Conservation (phyloP, 495 filamentous ascomycete species). For the Lepraria neglecta region DNA sequence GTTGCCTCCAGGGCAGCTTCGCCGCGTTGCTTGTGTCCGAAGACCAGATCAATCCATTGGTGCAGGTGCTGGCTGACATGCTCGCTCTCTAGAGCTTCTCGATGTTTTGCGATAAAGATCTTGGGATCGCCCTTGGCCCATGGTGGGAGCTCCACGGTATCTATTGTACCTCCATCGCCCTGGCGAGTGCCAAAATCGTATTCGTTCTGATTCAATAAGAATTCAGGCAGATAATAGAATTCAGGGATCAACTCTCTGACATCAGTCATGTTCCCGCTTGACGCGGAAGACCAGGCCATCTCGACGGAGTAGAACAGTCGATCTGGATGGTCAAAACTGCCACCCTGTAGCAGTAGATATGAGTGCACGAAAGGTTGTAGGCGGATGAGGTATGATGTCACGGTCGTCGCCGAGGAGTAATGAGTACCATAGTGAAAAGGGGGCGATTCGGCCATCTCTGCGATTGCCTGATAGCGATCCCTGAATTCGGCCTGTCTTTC, state of each 20-base stretch:
- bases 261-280: slow-evolving; percentile 82
- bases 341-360: slow-evolving; percentile 92
- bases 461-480: slow-evolving; percentile 78
- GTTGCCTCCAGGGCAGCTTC: slow-evolving; percentile 86
- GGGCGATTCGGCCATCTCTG: slow-evolving; percentile 80
- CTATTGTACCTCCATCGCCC: slow-evolving; percentile 67
- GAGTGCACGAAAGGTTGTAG: slow-evolving; percentile 95
- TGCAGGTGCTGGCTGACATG: slow-evolving; percentile 88
- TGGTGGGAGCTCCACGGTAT: slow-evolving; percentile 78
- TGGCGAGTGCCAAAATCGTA: slow-evolving; percentile 90
- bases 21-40: slow-evolving; percentile 90
- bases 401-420: slow-evolving; percentile 98
- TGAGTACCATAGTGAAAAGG: slow-evolving; percentile 98
- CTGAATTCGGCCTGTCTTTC: slow-evolving; percentile 68
- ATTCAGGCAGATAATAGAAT: slow-evolving; percentile 95
- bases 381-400: slow-evolving; percentile 90
- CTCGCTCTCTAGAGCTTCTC: slow-evolving; percentile 89
- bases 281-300: slow-evolving; percentile 86
- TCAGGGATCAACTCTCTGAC: slow-evolving; percentile 91
- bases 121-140: slow-evolving; percentile 97
- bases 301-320: slow-evolving; percentile 90
- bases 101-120: slow-evolving; percentile 89
- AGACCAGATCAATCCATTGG: slow-evolving; percentile 93
- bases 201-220: slow-evolving; percentile 80
- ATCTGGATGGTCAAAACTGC: slow-evolving; percentile 94